Evolutionary conservation across 441 rosid genomes (phyloP).

Genomic region (Metrosideros polymorpha): DNA sequence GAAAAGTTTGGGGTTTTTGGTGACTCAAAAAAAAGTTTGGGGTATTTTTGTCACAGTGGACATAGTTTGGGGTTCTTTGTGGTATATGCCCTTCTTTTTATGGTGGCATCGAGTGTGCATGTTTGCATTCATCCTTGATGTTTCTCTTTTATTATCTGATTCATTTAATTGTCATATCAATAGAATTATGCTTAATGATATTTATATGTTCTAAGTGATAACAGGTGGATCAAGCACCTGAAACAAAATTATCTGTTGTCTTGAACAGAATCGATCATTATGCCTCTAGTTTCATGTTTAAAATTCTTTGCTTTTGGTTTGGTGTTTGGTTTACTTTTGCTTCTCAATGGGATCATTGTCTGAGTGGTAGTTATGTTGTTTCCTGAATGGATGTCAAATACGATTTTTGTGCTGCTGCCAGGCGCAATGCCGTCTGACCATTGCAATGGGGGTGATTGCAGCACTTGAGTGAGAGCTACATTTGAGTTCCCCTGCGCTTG

Average conservation of each 20-base stretch:
- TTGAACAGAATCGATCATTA: background rate
- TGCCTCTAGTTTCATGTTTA: background rate
- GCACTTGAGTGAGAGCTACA: background rate
- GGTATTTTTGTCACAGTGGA: too few relatives aligned
- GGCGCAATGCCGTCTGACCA: background rate
- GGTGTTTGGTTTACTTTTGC: background rate
- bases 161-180: background rate
- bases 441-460: background rate
- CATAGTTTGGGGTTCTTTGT: too few relatives aligned
- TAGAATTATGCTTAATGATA: background rate
- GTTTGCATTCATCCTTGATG: background rate
- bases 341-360: background rate
- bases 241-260: background rate
- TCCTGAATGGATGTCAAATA: background rate
- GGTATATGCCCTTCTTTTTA: too few relatives aligned
- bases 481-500: background rate
- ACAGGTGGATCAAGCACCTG: background rate
- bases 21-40: too few relatives aligned
- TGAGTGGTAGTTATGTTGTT: background rate
- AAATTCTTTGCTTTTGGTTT: background rate
- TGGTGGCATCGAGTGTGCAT: background rate
- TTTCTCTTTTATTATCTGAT: background rate
- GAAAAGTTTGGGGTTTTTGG: too few relatives aligned
- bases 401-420: background rate
- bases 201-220: background rate